Evolutionary conservation across 1,284 basidiomycete genomes (phyloP).

Genomic region (Fomitopsis betulina): DNA sequence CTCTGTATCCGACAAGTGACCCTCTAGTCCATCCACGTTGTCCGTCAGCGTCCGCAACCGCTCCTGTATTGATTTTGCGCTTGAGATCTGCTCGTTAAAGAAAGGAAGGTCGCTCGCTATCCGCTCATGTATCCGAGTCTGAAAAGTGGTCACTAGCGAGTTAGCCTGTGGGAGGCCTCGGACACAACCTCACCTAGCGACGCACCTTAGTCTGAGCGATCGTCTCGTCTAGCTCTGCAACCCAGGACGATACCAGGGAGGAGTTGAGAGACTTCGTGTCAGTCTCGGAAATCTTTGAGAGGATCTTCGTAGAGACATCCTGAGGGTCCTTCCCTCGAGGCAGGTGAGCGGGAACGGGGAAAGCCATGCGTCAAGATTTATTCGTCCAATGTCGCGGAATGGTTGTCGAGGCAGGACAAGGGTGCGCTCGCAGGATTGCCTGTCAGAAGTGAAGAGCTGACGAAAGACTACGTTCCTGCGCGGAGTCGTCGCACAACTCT

Average conservation of each 20-base stretch:
- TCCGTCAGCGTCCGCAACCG: constrained; percentile 47
- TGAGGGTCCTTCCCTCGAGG: constrained; percentile 49
- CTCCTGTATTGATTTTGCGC: constrained; percentile 58
- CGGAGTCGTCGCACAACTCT: too few species aligned
- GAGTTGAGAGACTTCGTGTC: constrained; percentile 53
- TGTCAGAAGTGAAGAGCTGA: too few species aligned
- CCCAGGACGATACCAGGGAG: constrained; percentile 59
- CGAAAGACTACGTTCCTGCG: too few species aligned
- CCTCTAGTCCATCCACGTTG: constrained; percentile 48
- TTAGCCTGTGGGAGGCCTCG: neutral
- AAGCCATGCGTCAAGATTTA: constrained; percentile 64
- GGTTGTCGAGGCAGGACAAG: too few species aligned
- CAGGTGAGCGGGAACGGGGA: constrained; percentile 64
- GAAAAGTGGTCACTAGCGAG: neutral
- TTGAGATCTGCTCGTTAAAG: constrained; percentile 60
- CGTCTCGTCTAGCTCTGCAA: constrained; percentile 62
- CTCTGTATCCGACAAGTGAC: constrained; percentile 50
- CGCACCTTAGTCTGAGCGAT: constrained; percentile 64
- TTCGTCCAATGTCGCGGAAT: too few species aligned
- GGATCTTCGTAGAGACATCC: constrained; percentile 63
- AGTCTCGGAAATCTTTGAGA: constrained; percentile 63
- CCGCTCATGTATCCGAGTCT: constrained; percentile 65
- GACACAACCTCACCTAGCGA: neutral
- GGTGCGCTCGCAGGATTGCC: too few species aligned
- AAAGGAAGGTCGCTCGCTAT: constrained; percentile 57